A percentile compares a stretch with the other conserved stretches of the same genome.
These are phyloP conservation scores for Heterobasidion irregulare DNA, from an alignment of 1,284 basidiomycete species.

Conservation along the genomic window DNA sequence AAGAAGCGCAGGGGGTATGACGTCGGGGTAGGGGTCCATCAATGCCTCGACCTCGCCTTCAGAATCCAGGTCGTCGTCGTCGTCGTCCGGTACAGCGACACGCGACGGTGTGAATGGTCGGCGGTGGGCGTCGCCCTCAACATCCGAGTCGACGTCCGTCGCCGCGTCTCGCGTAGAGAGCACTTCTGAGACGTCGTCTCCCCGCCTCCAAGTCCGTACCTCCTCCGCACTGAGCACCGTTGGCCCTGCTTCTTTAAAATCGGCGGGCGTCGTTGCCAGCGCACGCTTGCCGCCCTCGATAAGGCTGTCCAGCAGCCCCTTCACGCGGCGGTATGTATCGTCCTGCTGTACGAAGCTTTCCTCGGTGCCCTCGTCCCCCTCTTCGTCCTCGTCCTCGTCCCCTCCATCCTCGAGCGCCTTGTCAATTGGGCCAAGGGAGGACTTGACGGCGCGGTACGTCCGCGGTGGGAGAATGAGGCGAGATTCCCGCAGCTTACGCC, in stretches of 20 bases:
- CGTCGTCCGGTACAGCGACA: slow-evolving; percentile 20
- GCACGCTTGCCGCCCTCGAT: slow-evolving; percentile 52
- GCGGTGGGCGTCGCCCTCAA: slow-evolving; percentile 16
- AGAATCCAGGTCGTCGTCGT: slow-evolving; percentile 13
- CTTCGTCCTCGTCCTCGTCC: slow-evolving; percentile 25
- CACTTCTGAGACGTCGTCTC: not conserved
- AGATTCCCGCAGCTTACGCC: slow-evolving; percentile 68
- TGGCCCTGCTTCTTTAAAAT: slow-evolving; percentile 40
- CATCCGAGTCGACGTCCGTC: slow-evolving; percentile 11
- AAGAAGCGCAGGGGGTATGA: slow-evolving; percentile 20
- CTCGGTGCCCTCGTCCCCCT: slow-evolving; percentile 30
- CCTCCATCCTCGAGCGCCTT: slow-evolving; percentile 30
- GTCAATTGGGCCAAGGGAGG: slow-evolving; percentile 30
- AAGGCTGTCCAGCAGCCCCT: slow-evolving; percentile 53
- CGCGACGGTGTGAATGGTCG: slow-evolving; percentile 23
- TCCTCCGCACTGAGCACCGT: slow-evolving; percentile 71
- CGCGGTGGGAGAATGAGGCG: slow-evolving; percentile 66
- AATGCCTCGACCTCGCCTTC: slow-evolving; percentile 33
- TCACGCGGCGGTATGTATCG: slow-evolving; percentile 50
- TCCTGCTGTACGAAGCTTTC: slow-evolving; percentile 31
- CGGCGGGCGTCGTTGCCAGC: slow-evolving; percentile 45
- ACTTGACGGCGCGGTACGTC: slow-evolving; percentile 47
- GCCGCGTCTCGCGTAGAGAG: slow-evolving; percentile 7
- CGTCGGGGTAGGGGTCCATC: slow-evolving; percentile 13
- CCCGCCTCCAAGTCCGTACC: slow-evolving; percentile 48